A percentile compares a stretch with the other conserved stretches of the same genome.
Evolutionary conservation across 805 yeast species (phyloP).

Genomic region (Torulaspora microellipsoides): DNA sequence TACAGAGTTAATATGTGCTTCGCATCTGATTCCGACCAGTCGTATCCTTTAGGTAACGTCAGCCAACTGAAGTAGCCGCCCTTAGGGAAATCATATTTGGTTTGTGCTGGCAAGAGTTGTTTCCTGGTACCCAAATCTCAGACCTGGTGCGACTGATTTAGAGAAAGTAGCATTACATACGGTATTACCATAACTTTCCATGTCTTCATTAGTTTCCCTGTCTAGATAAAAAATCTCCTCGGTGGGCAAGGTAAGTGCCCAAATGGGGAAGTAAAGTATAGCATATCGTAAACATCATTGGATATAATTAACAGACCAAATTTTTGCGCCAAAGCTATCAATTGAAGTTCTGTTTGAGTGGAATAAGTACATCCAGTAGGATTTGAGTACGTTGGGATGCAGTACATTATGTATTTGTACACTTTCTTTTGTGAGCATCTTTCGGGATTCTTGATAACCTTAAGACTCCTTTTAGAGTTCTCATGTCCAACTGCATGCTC

Average conservation of each 20-base stretch:
- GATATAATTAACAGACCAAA: constrained; percentile 70
- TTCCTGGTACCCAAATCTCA: constrained; percentile 87
- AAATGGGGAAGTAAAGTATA: constrained; percentile 45
- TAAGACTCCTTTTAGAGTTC: constrained; percentile 18
- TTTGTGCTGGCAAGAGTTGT: constrained; percentile 56
- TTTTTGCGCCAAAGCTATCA: constrained; percentile 68
- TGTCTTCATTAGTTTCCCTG: constrained; percentile 43
- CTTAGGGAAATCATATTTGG: constrained; percentile 52
- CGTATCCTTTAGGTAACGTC: constrained; percentile 46
- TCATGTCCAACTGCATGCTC: constrained; percentile 34
- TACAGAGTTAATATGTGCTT: no score
- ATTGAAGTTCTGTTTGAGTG: constrained; percentile 44
- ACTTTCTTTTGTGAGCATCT: constrained; percentile 41
- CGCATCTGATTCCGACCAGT: no score
- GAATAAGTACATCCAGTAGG: constrained; percentile 75
- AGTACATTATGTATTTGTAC: constrained; percentile 67
- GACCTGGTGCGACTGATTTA: constrained; percentile 83
- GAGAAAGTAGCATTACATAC: constrained; percentile 80
- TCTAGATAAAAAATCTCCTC: constrained; percentile 58
- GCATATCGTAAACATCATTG: constrained; percentile 83
- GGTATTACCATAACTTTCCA: constrained; percentile 54
- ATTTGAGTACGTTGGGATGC: constrained; percentile 81
- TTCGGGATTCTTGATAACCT: constrained; percentile 26
- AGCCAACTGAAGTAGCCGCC: constrained; percentile 95
- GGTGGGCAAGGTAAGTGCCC: constrained; percentile 36